phyloP scores from a whole-genome alignment of 2,329 filamentous ascomycete species.

The Cryoendolithus antarcticus region DNA sequence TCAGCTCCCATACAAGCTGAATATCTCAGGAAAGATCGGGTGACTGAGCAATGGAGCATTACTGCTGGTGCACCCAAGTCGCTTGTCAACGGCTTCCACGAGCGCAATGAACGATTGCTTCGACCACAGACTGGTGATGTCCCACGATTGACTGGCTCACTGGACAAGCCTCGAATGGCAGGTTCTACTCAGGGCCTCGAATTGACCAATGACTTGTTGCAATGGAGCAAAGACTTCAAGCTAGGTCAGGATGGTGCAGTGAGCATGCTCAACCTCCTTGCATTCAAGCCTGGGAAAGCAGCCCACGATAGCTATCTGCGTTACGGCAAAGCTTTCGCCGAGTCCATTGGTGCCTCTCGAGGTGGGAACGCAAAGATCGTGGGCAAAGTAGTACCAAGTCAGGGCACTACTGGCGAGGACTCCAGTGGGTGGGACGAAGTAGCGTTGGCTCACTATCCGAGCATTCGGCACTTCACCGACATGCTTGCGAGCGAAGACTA shows the following conservation, averaged over 20 bases:
- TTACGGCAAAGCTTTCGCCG: constrained; percentile 44
- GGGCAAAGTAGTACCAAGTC: constrained; percentile 39
- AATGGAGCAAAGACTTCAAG: constrained; percentile 33
- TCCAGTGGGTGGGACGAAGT: constrained; percentile 46
- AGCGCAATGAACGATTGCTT: constrained; percentile 28
- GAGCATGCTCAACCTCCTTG: constrained; percentile 52
- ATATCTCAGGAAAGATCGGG: constrained; percentile 14
- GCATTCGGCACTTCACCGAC: constrained; percentile 48
- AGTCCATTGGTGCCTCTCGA: constrained; percentile 36
- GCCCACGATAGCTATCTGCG: constrained; percentile 41
- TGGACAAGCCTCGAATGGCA: constrained; percentile 21
- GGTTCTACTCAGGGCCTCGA: constrained; percentile 40
- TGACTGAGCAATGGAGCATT: constrained; percentile 20
- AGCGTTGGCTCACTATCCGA: constrained; percentile 53
- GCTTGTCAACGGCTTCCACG: constrained; percentile 24
- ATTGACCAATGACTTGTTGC: constrained; percentile 37
- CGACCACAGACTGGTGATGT: constrained; percentile 20
- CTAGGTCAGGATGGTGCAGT: constrained; percentile 28
- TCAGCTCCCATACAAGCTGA: constrained; percentile 14
- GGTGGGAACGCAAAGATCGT: constrained; percentile 52
- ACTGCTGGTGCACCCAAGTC: constrained; percentile 33
- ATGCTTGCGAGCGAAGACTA: constrained; percentile 48
- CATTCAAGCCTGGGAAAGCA: constrained; percentile 39
- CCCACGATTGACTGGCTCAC: constrained; percentile 25
- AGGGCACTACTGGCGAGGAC: constrained; percentile 12